Percentiles rank a stretch among this genome's conserved stretches.
Evolutionary conservation across 148 eudicot species (phyloP).

Genomic region (Vaccinium darrowii): DNA sequence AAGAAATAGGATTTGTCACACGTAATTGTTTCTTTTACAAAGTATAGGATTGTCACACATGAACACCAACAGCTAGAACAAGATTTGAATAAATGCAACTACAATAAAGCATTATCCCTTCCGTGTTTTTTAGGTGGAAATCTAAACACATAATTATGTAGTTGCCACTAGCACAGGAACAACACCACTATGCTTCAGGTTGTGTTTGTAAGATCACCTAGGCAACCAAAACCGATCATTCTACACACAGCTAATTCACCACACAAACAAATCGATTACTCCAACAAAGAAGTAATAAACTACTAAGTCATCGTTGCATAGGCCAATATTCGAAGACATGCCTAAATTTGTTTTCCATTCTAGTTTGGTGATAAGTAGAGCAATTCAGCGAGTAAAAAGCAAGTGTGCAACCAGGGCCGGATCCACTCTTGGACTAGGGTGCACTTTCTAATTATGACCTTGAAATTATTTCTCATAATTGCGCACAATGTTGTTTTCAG

Average conservation of each 20-base stretch:
- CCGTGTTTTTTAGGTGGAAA: neutral
- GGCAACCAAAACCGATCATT: neutral
- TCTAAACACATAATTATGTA: neutral
- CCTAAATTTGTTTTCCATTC: neutral
- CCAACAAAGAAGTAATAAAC: constrained; percentile 8
- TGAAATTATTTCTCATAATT: neutral
- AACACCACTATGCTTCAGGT: neutral
- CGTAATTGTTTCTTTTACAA: neutral
- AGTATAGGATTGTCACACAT: neutral
- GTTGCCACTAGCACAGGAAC: neutral
- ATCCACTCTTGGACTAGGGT: neutral
- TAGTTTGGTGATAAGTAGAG: neutral
- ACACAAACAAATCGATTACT: neutral
- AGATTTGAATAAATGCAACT: neutral
- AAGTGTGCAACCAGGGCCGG: neutral
- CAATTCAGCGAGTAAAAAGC: neutral
- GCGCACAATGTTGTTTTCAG: neutral
- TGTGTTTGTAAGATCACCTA: neutral
- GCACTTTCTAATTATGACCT: neutral
- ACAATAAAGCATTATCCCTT: neutral
- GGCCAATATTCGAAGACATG: neutral
- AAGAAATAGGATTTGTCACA: neutral
- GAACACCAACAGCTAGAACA: neutral
- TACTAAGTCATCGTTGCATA: neutral
- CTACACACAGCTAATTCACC: neutral